These are phyloP conservation scores for Lagenidium sp. DNA, from an alignment of 352 stramenopile genomes.

Conservation along the genomic window DNA sequence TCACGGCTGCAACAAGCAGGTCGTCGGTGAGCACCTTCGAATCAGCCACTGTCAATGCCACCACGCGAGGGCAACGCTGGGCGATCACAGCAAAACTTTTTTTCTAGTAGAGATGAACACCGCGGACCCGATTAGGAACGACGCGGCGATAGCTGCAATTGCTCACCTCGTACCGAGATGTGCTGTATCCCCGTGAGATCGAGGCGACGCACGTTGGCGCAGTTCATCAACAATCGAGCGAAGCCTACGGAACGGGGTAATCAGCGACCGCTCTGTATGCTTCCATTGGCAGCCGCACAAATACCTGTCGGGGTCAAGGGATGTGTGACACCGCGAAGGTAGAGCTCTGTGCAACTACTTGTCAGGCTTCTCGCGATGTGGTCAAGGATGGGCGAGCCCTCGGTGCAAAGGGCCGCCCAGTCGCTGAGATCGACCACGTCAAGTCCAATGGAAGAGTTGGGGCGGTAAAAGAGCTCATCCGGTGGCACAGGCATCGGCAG, in stretches of 20 bases:
- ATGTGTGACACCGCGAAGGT: constrained; percentile 27
- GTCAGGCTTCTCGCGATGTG: constrained; percentile 42
- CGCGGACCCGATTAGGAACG: too few relatives aligned
- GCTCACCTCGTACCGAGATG: constrained; percentile 3
- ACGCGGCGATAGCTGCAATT: too few relatives aligned
- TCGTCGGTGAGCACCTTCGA: constrained; percentile 50
- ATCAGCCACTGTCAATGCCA: constrained; percentile 25
- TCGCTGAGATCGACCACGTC: constrained; percentile 33
- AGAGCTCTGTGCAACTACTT: constrained; percentile 26
- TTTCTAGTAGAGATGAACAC: constrained; percentile 49
- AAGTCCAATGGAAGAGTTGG: constrained; percentile 36
- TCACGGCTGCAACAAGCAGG: constrained; percentile 23
- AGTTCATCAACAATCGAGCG: constrained; percentile 23
- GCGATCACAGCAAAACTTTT: constrained; percentile 17
- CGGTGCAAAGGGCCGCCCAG: constrained; percentile 32
- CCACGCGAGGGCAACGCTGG: constrained; percentile 10
- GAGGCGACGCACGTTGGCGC: constrained; percentile 22
- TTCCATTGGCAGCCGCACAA: too few relatives aligned
- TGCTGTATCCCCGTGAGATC: constrained; percentile 19
- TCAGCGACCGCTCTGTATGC: too few relatives aligned
- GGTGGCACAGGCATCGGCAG: constrained; percentile 2
- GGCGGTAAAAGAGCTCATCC: constrained; percentile 40
- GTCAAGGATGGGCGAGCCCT: constrained; percentile 8
- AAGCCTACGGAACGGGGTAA: constrained; percentile 18
- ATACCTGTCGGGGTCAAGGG: constrained; percentile 23